These are phyloP conservation scores for Dactylorhiza incarnata DNA, from an alignment of 106 monocot genomes.

Conservation along the genomic window DNA sequence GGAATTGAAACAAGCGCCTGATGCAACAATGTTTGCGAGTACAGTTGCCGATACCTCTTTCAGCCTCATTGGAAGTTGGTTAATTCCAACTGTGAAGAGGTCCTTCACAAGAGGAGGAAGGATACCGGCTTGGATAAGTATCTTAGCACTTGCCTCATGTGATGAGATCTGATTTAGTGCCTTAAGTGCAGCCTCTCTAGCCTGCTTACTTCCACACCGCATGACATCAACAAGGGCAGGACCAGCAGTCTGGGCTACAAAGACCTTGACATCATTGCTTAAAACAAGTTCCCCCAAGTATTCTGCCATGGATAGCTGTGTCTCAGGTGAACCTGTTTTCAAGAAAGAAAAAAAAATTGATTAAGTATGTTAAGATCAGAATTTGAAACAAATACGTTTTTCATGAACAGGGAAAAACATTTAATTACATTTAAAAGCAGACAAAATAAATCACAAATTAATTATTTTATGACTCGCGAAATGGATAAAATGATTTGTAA, in stretches of 20 bases:
- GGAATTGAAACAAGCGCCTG: conserved; percentile 48
- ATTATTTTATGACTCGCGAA: too few relatives aligned
- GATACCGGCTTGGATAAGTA: conserved; percentile 53
- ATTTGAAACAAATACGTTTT: not conserved
- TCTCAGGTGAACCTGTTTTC: conserved; percentile 46
- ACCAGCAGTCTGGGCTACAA: conserved; percentile 63
- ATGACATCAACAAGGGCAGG: conserved; percentile 61
- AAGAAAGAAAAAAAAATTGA: conserved; percentile 5
- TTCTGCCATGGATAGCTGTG: conserved; percentile 56
- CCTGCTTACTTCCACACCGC: conserved; percentile 49
- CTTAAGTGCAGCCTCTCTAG: conserved; percentile 60
- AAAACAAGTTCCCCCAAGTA: conserved; percentile 67
- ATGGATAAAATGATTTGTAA: too few relatives aligned
- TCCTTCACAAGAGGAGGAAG: conserved; percentile 65
- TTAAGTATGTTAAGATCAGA: not conserved
- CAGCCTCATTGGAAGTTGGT: conserved; percentile 60
- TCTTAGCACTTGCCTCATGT: conserved; percentile 50
- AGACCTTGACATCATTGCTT: conserved; percentile 69
- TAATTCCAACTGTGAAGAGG: conserved; percentile 49
- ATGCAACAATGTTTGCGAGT: conserved; percentile 55
- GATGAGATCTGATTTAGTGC: conserved; percentile 72
- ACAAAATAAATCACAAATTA: not conserved
- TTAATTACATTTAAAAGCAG: not conserved
- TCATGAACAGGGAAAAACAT: not conserved
- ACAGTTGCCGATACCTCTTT: conserved; percentile 71